phyloP scores from a whole-genome alignment of 129 eudicot species.

The Pittosporum tobira region DNA sequence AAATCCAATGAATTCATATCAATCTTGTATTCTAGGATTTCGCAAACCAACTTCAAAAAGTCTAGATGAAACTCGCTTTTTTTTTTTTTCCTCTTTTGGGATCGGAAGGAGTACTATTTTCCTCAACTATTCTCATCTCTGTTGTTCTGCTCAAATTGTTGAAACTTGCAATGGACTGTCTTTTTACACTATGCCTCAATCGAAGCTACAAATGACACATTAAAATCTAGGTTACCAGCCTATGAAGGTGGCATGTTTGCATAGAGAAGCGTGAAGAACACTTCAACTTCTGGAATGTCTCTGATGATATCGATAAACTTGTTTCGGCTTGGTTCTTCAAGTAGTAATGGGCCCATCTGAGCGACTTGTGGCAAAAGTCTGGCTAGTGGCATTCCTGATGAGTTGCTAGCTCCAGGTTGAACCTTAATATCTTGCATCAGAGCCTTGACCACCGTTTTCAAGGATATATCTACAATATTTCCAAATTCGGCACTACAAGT shows the following conservation, averaged over 20 bases:
- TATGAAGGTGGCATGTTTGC: slow-evolving; percentile 44
- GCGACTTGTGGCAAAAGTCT: slow-evolving; percentile 63
- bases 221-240: slow-evolving; percentile 1
- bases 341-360: slow-evolving; percentile 47
- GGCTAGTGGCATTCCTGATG: slow-evolving; percentile 62
- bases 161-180: background rate
- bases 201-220: slow-evolving; percentile 5
- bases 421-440: slow-evolving; percentile 48
- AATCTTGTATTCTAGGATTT: no score
- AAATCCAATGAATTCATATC: no score
- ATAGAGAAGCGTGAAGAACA: slow-evolving; percentile 79
- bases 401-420: slow-evolving; percentile 39
- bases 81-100: no score
- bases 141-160: slow-evolving; percentile 1
- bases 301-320: slow-evolving; percentile 49
- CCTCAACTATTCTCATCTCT: slow-evolving; percentile 1
- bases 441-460: slow-evolving; percentile 53
- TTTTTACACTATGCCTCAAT: background rate
- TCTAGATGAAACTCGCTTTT: no score
- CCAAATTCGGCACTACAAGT: slow-evolving; percentile 59
- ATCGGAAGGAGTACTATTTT: background rate
- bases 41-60: no score
- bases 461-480: slow-evolving; percentile 53
- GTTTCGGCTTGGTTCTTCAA: slow-evolving; percentile 54
- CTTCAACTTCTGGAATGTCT: slow-evolving; percentile 67